These are phyloP conservation scores for Neurospora sp. DNA, from an alignment of 495 filamentous ascomycete species.

Conservation along the genomic window DNA sequence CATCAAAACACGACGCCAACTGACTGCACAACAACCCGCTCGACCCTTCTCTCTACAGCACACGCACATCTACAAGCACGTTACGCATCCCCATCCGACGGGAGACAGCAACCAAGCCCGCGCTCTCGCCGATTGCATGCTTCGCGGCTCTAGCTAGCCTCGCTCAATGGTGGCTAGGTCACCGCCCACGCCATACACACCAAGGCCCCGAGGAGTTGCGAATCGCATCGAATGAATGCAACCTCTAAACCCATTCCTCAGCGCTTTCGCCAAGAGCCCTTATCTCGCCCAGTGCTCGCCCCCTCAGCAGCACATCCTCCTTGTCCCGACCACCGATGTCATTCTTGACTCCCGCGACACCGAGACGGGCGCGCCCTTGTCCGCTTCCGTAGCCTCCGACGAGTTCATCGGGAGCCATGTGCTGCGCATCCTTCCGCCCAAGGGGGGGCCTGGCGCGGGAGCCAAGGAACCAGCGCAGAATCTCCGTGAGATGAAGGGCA, in stretches of 20 bases:
- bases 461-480: conserved; percentile 58
- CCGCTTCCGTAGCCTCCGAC: conserved; percentile 75
- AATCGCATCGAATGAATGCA: conserved; percentile 62
- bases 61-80: not conserved
- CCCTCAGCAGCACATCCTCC: conserved; percentile 83
- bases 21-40: not conserved
- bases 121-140: conserved; percentile 5
- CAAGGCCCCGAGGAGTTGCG: conserved; percentile 13
- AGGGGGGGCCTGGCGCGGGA: conserved; percentile 39
- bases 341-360: conserved; percentile 81
- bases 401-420: conserved; percentile 98
- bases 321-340: conserved; percentile 87
- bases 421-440: conserved; percentile 62
- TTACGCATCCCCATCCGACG: not conserved
- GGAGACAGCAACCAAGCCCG: not conserved
- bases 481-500: conserved; percentile 81
- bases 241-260: conserved; percentile 96
- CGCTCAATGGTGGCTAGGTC: conserved; percentile 17
- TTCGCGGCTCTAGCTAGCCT: not conserved
- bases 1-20: not conserved
- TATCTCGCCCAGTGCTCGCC: conserved; percentile 89
- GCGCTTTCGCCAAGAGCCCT: conserved; percentile 95
- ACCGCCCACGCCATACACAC: conserved; percentile 4
- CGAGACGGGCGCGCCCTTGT: conserved; percentile 66
- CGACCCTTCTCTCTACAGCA: not conserved